Base-by-base conservation (phyloP, 2,329 filamentous ascomycete species). In the Dichotomopilus funicola region DNA sequence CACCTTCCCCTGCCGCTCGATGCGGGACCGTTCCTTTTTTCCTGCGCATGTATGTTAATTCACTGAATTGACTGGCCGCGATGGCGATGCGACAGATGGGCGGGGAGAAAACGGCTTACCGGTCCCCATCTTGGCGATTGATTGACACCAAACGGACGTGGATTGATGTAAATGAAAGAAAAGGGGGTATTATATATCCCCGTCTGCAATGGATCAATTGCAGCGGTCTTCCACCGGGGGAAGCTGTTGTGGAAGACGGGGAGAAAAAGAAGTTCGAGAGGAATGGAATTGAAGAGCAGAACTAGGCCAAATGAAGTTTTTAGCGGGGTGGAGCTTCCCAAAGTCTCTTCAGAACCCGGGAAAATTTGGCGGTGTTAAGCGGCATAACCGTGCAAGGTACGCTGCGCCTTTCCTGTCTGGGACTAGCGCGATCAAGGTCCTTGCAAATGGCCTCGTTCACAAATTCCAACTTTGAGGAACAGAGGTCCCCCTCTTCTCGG, bases 1-100 rank as follows among this genome's bases (percentile, higher is more conserved):
- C 71, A 90, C 90, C 76, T 91, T 92, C 64, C 89, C 90, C 80
- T 96, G 85, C 71, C 91, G 88, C 76, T 80, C 81, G 71, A 88
- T 87, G 75, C 92, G 86, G 71, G 77, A 81, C 62, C 84, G 85
- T 75, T 97, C 92, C 74, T 96, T 96, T 80, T 97, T 97, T 67
- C 83, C 86, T 66, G 85, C 87, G 62, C 11, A 27, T 8, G 35
- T 10, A 27, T 35, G 57, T 61, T 47, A 59, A 53, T 31, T 9
- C 50, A 37, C 58, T 76, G 69, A 61, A 49, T 42, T 7, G 13
- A 2, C 10, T 2, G 27, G 31, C 11, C n/a, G 11, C 3, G 27
- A 33, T 10, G 33, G 7, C 6, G 42, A 27, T 27, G 19, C 19
- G 19, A 27, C 19, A 27, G 19, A 27, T 27, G 19, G 19, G 19